These are phyloP conservation scores for Solanum habrochaites DNA, from an alignment of 257 asterid genomes.

Conservation along the genomic window DNA sequence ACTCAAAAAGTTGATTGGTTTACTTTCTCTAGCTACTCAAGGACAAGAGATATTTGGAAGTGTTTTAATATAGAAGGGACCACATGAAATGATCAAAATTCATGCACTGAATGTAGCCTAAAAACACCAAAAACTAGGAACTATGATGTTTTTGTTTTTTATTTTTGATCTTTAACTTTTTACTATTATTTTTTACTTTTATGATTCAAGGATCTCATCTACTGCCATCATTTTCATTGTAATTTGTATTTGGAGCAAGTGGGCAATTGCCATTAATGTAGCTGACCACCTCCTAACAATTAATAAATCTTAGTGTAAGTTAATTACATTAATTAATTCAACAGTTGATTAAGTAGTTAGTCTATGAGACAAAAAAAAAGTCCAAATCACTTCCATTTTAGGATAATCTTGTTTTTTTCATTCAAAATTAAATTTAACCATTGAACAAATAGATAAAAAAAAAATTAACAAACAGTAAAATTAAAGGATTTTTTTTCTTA, in stretches of 20 bases:
- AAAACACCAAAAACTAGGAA: neutral
- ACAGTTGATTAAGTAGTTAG: neutral
- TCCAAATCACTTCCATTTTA: neutral
- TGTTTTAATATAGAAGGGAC: neutral
- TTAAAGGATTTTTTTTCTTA: slow-evolving; percentile 1
- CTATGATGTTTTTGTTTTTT: neutral
- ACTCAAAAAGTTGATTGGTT: neutral
- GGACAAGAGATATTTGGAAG: neutral
- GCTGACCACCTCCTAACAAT: neutral
- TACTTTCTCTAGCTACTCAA: neutral
- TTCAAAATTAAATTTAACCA: neutral
- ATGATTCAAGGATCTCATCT: neutral
- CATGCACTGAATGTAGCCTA: neutral
- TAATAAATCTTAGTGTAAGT: neutral
- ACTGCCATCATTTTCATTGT: neutral
- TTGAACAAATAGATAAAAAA: neutral
- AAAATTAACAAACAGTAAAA: neutral
- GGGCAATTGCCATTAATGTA: neutral
- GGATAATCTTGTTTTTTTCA: neutral
- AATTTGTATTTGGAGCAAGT: neutral
- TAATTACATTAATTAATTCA: neutral
- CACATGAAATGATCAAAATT: neutral
- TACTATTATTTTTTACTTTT: neutral
- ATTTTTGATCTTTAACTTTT: neutral
- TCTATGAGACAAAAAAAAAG: neutral